phyloP scores from a whole-genome alignment of 2,329 filamentous ascomycete genomes.

The Cercospora berteroae region DNA sequence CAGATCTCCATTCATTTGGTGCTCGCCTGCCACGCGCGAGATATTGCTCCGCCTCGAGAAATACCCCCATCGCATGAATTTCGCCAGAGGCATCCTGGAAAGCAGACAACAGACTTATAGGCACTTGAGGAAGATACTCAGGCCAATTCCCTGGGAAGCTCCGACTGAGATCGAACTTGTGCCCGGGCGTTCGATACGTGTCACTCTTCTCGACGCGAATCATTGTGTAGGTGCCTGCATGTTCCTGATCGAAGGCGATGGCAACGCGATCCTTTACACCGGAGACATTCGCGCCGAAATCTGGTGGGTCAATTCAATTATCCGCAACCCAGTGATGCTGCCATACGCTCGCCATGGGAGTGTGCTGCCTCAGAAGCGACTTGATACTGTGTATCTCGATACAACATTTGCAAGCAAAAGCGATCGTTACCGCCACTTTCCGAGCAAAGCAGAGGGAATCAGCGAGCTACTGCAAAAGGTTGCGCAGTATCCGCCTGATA shows the following conservation, averaged over 20 bases:
- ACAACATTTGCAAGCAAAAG: conserved; percentile 68
- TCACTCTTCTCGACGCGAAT: conserved; percentile 87
- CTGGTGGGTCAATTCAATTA: conserved; percentile 77
- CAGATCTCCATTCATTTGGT: conserved; percentile 82
- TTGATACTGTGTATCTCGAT: conserved; percentile 86
- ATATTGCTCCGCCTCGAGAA: conserved; percentile 73
- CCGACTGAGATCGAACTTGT: conserved; percentile 73
- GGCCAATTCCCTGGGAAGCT: conserved; percentile 77
- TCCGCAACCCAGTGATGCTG: conserved; percentile 68
- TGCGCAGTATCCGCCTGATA: conserved; percentile 65
- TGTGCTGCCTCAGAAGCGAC: conserved; percentile 58
- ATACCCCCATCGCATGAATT: conserved; percentile 77
- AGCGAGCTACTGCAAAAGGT: conserved; percentile 70
- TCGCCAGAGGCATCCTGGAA: conserved; percentile 74
- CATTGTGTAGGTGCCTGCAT: conserved; percentile 88
- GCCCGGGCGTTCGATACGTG: conserved; percentile 66
- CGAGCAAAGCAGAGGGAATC: conserved; percentile 71
- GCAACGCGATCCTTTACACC: conserved; percentile 77
- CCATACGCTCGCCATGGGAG: conserved; percentile 55
- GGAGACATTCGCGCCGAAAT: conserved; percentile 82
- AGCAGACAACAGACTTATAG: conserved; percentile 71
- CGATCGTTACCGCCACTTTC: conserved; percentile 53
- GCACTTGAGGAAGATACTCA: conserved; percentile 70
- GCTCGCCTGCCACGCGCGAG: conserved; percentile 77
- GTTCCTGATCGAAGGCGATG: conserved; percentile 79